Conservation (phyloP, 306 rosid genomes). For the Alnus glutinosa region DNA sequence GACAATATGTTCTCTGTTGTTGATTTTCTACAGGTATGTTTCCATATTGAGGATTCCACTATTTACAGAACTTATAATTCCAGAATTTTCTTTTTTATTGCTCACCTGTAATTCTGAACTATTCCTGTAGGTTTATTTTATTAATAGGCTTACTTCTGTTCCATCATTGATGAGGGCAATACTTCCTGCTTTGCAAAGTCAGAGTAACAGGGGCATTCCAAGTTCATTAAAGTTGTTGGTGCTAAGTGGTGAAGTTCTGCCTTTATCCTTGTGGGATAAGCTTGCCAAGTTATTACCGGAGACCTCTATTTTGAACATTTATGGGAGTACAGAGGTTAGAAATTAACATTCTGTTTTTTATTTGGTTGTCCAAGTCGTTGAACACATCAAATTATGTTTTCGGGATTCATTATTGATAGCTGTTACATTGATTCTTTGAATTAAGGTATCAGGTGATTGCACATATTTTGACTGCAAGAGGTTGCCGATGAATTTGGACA, state of each 20-base stretch:
- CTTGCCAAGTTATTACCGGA: slow-evolving; percentile 64
- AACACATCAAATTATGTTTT: background rate
- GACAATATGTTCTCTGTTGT: slow-evolving; percentile 53
- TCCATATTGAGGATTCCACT: background rate
- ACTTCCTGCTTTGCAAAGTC: slow-evolving; percentile 64
- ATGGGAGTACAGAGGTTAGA: slow-evolving; percentile 92
- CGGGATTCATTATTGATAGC: slow-evolving; percentile 23
- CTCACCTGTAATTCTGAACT: slow-evolving; percentile 23
- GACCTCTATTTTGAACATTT: slow-evolving; percentile 78
- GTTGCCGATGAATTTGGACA: slow-evolving; percentile 66
- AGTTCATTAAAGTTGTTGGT: slow-evolving; percentile 69
- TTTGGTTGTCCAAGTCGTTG: background rate
- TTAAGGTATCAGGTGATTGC: slow-evolving; percentile 91
- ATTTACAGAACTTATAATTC: slow-evolving; percentile 6
- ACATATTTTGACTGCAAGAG: slow-evolving; percentile 96
- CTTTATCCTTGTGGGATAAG: slow-evolving; percentile 61
- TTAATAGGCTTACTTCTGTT: slow-evolving; percentile 69
- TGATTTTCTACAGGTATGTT: slow-evolving; percentile 67
- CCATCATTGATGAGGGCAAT: slow-evolving; percentile 81
- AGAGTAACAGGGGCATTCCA: slow-evolving; percentile 20
- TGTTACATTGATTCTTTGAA: slow-evolving; percentile 28
- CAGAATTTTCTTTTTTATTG: slow-evolving; percentile 13
- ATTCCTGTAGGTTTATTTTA: slow-evolving; percentile 65
- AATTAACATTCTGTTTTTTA: slow-evolving; percentile 1
- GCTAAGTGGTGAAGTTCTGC: slow-evolving; percentile 80